Evolutionary conservation across 208 protist genomes (phyloP), one percentile per base, ranked within the genome.

Genomic region (Paratrypanosoma confusum): DNA sequence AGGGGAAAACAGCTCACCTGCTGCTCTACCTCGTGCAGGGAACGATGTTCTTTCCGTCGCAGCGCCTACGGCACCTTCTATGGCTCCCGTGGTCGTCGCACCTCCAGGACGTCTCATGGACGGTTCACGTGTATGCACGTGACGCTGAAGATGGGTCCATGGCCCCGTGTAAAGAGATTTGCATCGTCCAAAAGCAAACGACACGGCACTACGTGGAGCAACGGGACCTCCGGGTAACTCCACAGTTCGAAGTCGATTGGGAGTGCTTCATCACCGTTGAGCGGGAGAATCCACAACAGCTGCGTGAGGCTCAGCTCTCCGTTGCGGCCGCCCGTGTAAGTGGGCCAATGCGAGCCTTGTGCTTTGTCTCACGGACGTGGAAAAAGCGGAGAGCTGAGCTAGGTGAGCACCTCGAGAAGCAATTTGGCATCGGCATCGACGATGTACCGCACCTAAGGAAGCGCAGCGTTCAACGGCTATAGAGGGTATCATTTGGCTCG

Each of bases 21-120:
- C 79, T 90, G 76, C 65, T 81, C 40, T 81, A 75, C 50, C 59
- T 71, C 39, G 72, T 78, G 14, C 76, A 90, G 22, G 57, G 61
- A 3, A 55, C 74, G 11, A 69, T 81, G 39, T 81, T 86, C 45
- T 79, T 68, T 44, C 62, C 73, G 5, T 42, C 64, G 20, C 73
- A 81, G 44, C 65, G 55, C 6, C 33, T 79, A 23, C 67, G 57
- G 23, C 52, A 67, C 50, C 36, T 68, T 0, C 38, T 87, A 5
- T 78, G 63, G 53, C 57, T 78, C 39, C 60, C 68, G 11, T 90
- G 81, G 76, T 42, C 66, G 16, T 60, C 65, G 6, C 68, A 78
- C 39, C 69, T 78, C 62, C 65, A 72, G 44, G 76, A 85, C 41
- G 33, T 73, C 13, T 48, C 49, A 3, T 89, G 80, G 75, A 64